Base-by-base conservation (phyloP, 345 rosid genomes). In the Microthlaspi erraticum region DNA sequence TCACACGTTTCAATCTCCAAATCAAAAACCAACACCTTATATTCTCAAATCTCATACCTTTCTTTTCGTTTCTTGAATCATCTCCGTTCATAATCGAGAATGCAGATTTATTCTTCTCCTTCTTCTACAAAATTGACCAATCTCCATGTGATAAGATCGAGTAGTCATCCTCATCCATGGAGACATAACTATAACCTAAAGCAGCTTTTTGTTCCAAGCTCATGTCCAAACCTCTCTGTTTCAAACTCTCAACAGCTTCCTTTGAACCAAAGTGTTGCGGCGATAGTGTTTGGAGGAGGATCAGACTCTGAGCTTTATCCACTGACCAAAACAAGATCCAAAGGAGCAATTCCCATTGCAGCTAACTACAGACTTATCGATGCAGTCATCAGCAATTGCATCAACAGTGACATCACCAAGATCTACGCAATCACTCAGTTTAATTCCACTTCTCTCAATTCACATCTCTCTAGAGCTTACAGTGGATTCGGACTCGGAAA, bases 381-480 rank as follows among this genome's bases (percentile, higher is more conserved):
- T 79, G 84, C 82, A 33, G 98, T 86, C 44, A 79, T 88, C 14
- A 88, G 98, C 83, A 92, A 92, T 60, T 92, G 96, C 83, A 88
- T 92, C 60, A 86, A 86, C 64, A 90, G 96, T 68, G 81, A 83
- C 85, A 88, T 92, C 38, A 82, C 81, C 73, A 89, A 87, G 73
- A 88, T 92, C 54, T 89, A 92, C 68, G 93, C 96, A 49, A 73
- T 90, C 54, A 90, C 98, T 18, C 98, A 88, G 46, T 84, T 88
- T 82, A 89, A 92, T 45, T 92, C 98, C n/a, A 86, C 93, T 71
- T 86, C 86, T 70, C 91, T 92, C 62, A 89, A 92, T 68, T 83
- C 92, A 44, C 95, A 88, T 74, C 87, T 90, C 8, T 83, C 89
- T 12, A 83, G 78, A 78, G 90, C 96, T 57, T 92, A 88, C 57